Conservation (phyloP, 139 green algal genomes). For the Edaphochlamys debaryana region DNA sequence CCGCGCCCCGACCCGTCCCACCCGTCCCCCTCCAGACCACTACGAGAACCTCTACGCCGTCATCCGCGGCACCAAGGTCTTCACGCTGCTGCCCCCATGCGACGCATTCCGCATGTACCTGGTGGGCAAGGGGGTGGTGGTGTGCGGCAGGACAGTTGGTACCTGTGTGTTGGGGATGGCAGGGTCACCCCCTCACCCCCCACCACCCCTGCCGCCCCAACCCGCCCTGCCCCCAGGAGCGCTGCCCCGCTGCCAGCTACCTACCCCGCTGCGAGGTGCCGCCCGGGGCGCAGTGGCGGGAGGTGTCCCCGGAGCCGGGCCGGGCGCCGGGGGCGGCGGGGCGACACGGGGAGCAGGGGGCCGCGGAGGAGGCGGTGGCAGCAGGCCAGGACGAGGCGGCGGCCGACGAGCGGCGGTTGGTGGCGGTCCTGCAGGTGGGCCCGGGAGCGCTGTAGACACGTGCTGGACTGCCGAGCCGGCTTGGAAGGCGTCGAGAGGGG, state of each 20-base stretch:
- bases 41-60: constrained; percentile 93
- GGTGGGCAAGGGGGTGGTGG: no score
- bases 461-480: no score
- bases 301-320: constrained; percentile 23
- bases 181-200: no score
- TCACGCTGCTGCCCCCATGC: constrained; percentile 82
- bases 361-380: background rate
- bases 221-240: no score
- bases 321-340: background rate
- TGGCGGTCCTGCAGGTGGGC: constrained; percentile 16
- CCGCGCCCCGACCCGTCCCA: no score
- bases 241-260: constrained; percentile 27
- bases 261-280: background rate
- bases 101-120: constrained; percentile 77
- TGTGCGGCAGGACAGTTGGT: no score
- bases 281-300: background rate
- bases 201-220: no score
- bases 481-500: no score
- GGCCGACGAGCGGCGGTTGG: background rate
- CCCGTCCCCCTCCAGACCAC: constrained; percentile 32
- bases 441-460: no score
- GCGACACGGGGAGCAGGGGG: background rate
- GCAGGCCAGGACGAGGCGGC: background rate
- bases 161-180: no score
- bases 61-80: constrained; percentile 79